Conservation (phyloP, 2,329 filamentous ascomycete genomes). For the Akanthomyces uredinophilus region DNA sequence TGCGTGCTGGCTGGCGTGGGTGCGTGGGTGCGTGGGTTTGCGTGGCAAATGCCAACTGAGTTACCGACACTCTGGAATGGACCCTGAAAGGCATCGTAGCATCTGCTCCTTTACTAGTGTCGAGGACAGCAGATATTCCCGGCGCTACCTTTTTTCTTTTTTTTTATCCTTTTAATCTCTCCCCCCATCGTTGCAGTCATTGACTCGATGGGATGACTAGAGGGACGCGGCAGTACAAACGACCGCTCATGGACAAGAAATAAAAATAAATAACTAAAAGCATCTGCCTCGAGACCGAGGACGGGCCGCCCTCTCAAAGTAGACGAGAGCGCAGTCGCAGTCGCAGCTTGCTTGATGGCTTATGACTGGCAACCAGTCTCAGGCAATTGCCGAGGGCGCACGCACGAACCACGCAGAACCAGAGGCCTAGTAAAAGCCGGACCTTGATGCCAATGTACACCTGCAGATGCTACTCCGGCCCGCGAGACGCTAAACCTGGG, state of each 20-base stretch:
- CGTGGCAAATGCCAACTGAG: neutral
- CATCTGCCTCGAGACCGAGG: neutral
- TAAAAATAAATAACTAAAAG: too few species aligned
- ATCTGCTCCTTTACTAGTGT: neutral
- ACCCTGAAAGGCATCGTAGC: neutral
- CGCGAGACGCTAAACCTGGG: too few species aligned
- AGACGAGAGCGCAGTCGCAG: neutral
- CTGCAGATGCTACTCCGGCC: too few species aligned
- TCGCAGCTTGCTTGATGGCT: too few species aligned
- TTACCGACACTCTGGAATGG: neutral
- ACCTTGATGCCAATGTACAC: neutral
- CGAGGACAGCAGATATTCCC: neutral
- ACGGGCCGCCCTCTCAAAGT: neutral
- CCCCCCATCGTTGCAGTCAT: too few species aligned
- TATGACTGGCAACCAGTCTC: neutral
- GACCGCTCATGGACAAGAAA: neutral
- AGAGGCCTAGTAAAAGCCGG: neutral
- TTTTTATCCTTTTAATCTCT: too few species aligned
- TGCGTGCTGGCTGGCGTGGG: neutral
- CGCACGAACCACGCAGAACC: neutral
- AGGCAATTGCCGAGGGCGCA: slow-evolving; percentile 5
- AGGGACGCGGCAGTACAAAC: neutral
- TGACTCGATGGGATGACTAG: too few species aligned
- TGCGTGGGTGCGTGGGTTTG: neutral
- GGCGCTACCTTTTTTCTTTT: too few species aligned